These are phyloP conservation scores for Chytriomyces hyalinus DNA, from an alignment of 192 early-diverging fungal species.

Conservation along the genomic window DNA sequence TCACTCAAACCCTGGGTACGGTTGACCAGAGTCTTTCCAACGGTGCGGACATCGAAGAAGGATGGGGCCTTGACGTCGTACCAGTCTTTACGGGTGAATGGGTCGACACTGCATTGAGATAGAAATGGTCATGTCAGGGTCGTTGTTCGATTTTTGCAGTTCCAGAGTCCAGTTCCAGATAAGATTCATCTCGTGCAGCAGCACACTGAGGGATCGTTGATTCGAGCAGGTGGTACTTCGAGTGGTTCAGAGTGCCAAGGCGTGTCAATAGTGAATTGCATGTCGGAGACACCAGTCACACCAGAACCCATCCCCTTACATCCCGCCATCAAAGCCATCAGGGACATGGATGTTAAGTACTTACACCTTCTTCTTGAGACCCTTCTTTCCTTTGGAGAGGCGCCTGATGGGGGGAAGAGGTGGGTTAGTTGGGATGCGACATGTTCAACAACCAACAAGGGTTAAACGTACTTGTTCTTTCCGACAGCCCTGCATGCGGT, in stretches of 20 bases:
- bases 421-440: neutral
- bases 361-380: conserved; percentile 98
- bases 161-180: too few relatives aligned
- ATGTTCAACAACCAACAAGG: conserved; percentile 1
- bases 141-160: too few relatives aligned
- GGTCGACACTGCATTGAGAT: conserved; percentile 78
- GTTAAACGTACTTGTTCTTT: conserved; percentile 77
- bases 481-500: conserved; percentile 65
- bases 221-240: too few relatives aligned
- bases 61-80: conserved; percentile 99
- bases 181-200: too few relatives aligned
- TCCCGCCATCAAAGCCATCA: conserved; percentile 20
- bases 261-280: too few relatives aligned
- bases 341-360: conserved; percentile 45
- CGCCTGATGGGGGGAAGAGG: conserved; percentile 62
- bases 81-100: conserved; percentile 99
- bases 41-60: conserved; percentile 91
- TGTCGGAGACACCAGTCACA: neutral
- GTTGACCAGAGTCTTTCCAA: conserved; percentile 99
- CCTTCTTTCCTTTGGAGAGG: conserved; percentile 98
- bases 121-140: neutral
- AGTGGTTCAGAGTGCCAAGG: too few relatives aligned
- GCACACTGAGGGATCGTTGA: too few relatives aligned
- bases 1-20: conserved; percentile 98
- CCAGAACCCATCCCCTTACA: conserved; percentile 11